Evolutionary conservation across 2,329 filamentous ascomycete species (phyloP).

Genomic region (Ilyonectria mors-panacis): DNA sequence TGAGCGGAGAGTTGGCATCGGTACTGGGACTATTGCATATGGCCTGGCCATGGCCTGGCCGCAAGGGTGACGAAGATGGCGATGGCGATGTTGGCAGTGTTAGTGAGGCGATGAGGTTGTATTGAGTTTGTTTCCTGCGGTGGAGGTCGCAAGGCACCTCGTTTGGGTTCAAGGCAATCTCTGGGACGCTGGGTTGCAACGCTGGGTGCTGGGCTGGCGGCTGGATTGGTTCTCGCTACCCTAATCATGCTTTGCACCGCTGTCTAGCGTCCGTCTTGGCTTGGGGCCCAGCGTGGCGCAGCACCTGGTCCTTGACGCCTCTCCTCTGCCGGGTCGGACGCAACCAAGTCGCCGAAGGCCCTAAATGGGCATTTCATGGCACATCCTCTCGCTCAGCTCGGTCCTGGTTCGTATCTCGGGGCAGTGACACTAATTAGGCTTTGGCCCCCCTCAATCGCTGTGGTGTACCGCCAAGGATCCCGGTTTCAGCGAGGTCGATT

Average conservation of each 20-base stretch:
- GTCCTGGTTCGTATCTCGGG: slow-evolving; percentile 19
- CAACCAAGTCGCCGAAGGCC: slow-evolving; percentile 1
- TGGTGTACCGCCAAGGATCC: neutral
- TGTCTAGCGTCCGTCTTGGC: slow-evolving; percentile 28
- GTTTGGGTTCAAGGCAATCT: neutral
- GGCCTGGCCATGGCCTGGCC: neutral
- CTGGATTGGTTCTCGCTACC: slow-evolving; percentile 15
- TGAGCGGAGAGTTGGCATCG: neutral
- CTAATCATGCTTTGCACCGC: slow-evolving; percentile 31
- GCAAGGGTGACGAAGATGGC: neutral
- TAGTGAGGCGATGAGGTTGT: slow-evolving; percentile 12
- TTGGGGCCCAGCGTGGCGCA: slow-evolving; percentile 27
- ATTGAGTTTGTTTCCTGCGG: slow-evolving; percentile 2
- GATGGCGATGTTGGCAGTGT: slow-evolving; percentile 1
- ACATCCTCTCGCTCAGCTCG: slow-evolving; percentile 20
- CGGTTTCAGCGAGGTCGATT: neutral
- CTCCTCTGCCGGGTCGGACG: slow-evolving; percentile 14
- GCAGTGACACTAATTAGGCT: slow-evolving; percentile 16
- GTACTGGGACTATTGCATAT: neutral
- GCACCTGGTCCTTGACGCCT: slow-evolving; percentile 27
- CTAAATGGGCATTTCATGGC: slow-evolving; percentile 16
- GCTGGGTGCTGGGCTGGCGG: neutral
- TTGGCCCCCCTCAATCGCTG: neutral
- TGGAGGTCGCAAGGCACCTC: slow-evolving; percentile 3
- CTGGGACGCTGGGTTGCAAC: neutral